Base-by-base conservation (phyloP, 257 asterid species). In the Nemophila menziesii region DNA sequence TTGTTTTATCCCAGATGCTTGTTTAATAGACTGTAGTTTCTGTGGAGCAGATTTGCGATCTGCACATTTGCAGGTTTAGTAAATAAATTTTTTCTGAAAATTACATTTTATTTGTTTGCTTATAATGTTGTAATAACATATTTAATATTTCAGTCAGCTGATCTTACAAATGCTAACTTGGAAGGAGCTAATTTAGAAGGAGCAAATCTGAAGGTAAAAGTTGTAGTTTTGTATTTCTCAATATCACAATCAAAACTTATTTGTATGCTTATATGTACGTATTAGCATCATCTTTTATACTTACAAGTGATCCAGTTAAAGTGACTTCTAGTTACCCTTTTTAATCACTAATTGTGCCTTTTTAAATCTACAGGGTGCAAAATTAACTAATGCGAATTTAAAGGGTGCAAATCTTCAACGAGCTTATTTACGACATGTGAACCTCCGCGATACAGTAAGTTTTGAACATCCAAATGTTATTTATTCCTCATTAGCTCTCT, bases 141-240 rank as follows among this genome's bases (percentile, higher is more conserved):
- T 29, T 2, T 29, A 7, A 33, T 49, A 52, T 70, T 70, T 33
- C 83, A 86, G 92, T 58, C 79, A 4, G 95, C 97, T 67, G 97
- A 87, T 80, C 97, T 87, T 20, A 82, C 93, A 41, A 87, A 87
- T 77, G 97, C 97, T 69, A 87, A 87, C 78, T 70, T 87, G 67
- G 95, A 86, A 75, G 97, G 94, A 62, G 94, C 97, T 46, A 82
- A 79, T 71, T 75, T 87, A 42, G 97, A 87, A 69, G 97, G 97
- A 53, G 97, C 97, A 61, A 87, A 87, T 67, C 66, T 87, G 58
- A 87, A 87, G 96, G 96, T 78, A 61, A 58, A 54, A 18, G 8
- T 48, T 43, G 21, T 34, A 16, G 40, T 24, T 20, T 45, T 13
- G 12, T 29, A 29, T 29, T 2, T 1, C 1, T 29, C 36, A 29